Conservation (phyloP, 768 basidiomycete genomes). For the Sistotremastrum suecicum region DNA sequence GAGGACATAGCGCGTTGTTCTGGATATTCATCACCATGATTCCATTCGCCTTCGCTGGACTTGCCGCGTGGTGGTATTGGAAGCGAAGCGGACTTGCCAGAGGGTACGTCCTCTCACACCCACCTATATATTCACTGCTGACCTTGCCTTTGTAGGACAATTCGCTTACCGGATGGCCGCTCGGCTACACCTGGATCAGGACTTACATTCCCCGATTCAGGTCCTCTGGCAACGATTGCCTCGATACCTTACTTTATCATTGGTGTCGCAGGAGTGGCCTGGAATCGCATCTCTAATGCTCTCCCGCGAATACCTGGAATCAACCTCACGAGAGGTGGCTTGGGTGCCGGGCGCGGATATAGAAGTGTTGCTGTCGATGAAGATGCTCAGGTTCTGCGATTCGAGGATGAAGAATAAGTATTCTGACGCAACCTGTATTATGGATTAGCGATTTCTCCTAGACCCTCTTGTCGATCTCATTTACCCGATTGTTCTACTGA, state of each 20-base stretch:
- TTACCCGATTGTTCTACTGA: too few species aligned
- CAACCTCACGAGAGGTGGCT: slow-evolving; percentile 19
- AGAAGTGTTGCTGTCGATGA: slow-evolving; percentile 72
- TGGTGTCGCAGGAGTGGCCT: slow-evolving; percentile 61
- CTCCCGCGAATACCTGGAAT: slow-evolving; percentile 6
- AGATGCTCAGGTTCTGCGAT: slow-evolving; percentile 74
- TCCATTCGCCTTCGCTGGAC: slow-evolving; percentile 62
- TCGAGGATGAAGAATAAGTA: slow-evolving; percentile 66
- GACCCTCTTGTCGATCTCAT: too few species aligned
- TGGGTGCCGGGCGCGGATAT: slow-evolving; percentile 38
- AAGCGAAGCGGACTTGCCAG: slow-evolving; percentile 53
- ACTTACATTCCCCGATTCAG: slow-evolving; percentile 22
- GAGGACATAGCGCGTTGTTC: slow-evolving; percentile 61
- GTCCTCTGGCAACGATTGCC: slow-evolving; percentile 55
- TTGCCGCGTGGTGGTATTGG: slow-evolving; percentile 76
- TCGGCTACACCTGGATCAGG: slow-evolving; percentile 15
- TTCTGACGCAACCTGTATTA: too few species aligned
- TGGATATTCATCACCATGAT: slow-evolving; percentile 69
- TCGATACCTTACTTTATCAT: slow-evolving; percentile 85
- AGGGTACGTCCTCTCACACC: slow-evolving; percentile 39
- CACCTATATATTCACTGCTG: slow-evolving; percentile 5
- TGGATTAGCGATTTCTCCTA: too few species aligned
- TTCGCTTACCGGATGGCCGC: slow-evolving; percentile 57
- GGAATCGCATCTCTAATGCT: slow-evolving; percentile 36
- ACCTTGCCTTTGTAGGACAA: slow-evolving; percentile 33